These are phyloP conservation scores for Diaporthe sp. DNA, from an alignment of 2,329 filamentous ascomycete genomes.

Conservation along the genomic window DNA sequence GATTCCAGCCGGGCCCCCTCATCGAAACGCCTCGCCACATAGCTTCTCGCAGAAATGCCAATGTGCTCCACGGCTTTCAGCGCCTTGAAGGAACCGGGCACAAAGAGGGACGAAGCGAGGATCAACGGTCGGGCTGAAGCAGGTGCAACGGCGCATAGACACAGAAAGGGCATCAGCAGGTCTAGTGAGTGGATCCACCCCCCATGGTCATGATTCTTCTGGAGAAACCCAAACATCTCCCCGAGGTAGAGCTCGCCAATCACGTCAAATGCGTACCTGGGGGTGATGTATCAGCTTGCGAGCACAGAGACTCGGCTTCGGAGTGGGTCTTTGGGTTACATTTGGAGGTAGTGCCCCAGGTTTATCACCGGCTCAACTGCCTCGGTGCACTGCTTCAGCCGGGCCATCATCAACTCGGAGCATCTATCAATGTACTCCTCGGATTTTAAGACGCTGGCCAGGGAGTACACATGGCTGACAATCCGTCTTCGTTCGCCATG, in stretches of 20 bases:
- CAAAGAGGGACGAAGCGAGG: constrained; percentile 39
- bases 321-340: background rate
- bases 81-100: constrained; percentile 41
- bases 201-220: constrained; percentile 41
- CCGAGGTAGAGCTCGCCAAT: constrained; percentile 44
- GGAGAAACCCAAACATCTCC: constrained; percentile 42
- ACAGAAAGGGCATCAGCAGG: constrained; percentile 42
- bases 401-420: constrained; percentile 15
- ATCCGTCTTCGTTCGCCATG: constrained; percentile 44
- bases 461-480: constrained; percentile 46
- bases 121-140: constrained; percentile 41
- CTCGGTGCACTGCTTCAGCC: constrained; percentile 30
- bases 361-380: background rate
- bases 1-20: constrained; percentile 25
- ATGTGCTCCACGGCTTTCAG: constrained; percentile 42
- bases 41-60: constrained; percentile 37
- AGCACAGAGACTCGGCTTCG: background rate
- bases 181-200: constrained; percentile 42
- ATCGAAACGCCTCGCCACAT: constrained; percentile 39
- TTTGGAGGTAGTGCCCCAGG: constrained; percentile 22
- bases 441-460: constrained; percentile 48
- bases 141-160: constrained; percentile 42
- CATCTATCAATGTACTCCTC: constrained; percentile 37
- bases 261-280: constrained; percentile 40
- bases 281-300: background rate